Base-by-base conservation (phyloP, 371 early-diverging fungal species). In the Smittium mucronatum region DNA sequence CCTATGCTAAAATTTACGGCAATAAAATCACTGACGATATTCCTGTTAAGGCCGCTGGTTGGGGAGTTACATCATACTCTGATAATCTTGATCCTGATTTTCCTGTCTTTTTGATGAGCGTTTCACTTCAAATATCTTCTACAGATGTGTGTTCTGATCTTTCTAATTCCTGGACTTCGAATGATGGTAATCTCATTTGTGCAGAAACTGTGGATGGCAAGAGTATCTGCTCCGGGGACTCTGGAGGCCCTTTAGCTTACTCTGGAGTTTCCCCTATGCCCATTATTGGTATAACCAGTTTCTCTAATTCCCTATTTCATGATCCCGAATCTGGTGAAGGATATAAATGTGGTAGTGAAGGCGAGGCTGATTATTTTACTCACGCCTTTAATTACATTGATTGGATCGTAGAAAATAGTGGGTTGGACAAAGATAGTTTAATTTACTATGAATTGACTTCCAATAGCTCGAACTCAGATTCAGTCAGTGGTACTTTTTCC, bases 171-270 rank as follows among this genome's bases (percentile, higher is more conserved):
- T 72, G 66, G 21, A 30, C 59, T 58, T 34, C 36, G 21, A 36
- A 30, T 59, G 58, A 64, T n/a, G 70, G 70, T 65, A 2, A 2
- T n/a, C n/a, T 34, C 2, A 36, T 80, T 58, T 80, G 78, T 70
- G 72, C 76, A 1, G 70, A 72, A n/a, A 74, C 70, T 16, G 57
- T 63, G 16, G 69, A 29, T 1, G 74, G 74, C 35, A 57, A 65
- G 30, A 75, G 73, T 64, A 71, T 78, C 25, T 80, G 80, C 73
- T 59, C 57, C 8, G 80, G 78, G 29, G 80, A 80, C 70, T 74
- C 74, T 25, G 80, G 80, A 2, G 80, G 76, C 30, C 65, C 65
- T 2, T n/a, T 65, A 11, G 32, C 65, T 32, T 65, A 65, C n/a
- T 5, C 65, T 21, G 30, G 34, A 33, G 34, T 34, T 11, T 11